phyloP scores from a whole-genome alignment of 208 protist genomes.

The Acanthamoeba triangularis region DNA sequence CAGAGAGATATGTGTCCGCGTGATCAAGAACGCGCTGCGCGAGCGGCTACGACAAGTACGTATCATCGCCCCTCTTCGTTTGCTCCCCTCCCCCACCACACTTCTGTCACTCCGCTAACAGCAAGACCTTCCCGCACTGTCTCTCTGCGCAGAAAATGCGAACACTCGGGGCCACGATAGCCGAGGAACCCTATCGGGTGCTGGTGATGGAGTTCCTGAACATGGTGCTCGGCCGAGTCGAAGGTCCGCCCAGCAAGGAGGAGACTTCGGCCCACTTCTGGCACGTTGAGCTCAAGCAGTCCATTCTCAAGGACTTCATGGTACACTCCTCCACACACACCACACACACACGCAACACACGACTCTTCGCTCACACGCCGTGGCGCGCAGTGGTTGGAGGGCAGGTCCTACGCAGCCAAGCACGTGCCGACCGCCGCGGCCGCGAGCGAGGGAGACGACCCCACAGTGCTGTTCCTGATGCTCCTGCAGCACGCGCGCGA shows the following conservation, averaged over 20 bases:
- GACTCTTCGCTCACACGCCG: background rate
- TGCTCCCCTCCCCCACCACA: background rate
- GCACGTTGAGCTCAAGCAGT: slow-evolving; percentile 57
- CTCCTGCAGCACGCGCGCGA: slow-evolving; percentile 62
- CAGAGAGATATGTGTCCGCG: slow-evolving; percentile 28
- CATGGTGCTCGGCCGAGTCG: slow-evolving; percentile 32
- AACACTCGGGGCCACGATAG: slow-evolving; percentile 18
- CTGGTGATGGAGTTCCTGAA: slow-evolving; percentile 64
- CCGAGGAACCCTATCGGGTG: slow-evolving; percentile 51
- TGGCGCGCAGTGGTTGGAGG: slow-evolving; percentile 24
- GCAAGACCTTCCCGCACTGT: background rate
- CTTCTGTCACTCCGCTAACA: background rate
- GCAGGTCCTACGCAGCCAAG: slow-evolving; percentile 12
- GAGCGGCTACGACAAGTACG: slow-evolving; percentile 7
- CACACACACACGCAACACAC: background rate
- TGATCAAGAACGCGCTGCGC: slow-evolving; percentile 56
- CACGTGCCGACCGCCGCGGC: background rate
- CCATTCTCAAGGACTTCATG: slow-evolving; percentile 59
- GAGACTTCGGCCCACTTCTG: slow-evolving; percentile 44
- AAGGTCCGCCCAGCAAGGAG: background rate
- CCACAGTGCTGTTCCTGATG: slow-evolving; percentile 41
- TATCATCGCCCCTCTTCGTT: background rate
- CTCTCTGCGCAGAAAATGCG: slow-evolving; percentile 14
- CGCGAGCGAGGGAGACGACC: background rate
- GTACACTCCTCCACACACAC: background rate